Percentiles rank a stretch among this genome's conserved stretches.
Conservation (phyloP, 78 protist genomes). For the Protostelium mycophagum region DNA sequence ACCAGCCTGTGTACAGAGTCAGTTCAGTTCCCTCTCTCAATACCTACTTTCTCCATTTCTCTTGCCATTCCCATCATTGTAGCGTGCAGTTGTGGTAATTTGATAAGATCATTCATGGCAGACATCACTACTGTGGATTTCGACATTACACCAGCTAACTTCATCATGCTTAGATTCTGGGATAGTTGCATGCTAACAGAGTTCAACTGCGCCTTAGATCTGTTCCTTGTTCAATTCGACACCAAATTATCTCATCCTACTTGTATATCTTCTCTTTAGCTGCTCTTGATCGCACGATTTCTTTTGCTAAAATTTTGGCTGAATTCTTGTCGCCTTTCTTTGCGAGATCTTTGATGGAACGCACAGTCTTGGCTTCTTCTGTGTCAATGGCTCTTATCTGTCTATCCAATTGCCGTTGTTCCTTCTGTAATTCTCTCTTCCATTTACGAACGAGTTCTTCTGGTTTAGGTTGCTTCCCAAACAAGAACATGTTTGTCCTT, state of each 20-base stretch:
- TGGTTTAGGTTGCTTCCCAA: constrained; percentile 55
- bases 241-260: not conserved
- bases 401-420: constrained; percentile 44
- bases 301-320: constrained; percentile 53
- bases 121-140: constrained; percentile 53
- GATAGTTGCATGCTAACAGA: constrained; percentile 60
- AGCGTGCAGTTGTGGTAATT: constrained; percentile 43
- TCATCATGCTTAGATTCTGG: constrained; percentile 38
- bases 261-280: constrained; percentile 47
- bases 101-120: constrained; percentile 55
- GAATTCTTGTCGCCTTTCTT: constrained; percentile 57
- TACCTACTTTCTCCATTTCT: not conserved
- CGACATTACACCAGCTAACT: constrained; percentile 46
- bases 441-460: constrained; percentile 52
- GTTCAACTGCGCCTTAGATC: constrained; percentile 63
- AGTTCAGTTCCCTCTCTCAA: not conserved
- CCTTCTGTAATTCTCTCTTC: constrained; percentile 53
- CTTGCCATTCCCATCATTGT: not conserved
- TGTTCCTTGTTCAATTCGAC: not conserved
- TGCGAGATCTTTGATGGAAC: constrained; percentile 53
- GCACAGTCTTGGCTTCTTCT: constrained; percentile 40
- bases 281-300: constrained; percentile 26
- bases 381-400: constrained; percentile 49
- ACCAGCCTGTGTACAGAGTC: not conserved
- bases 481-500: constrained; percentile 16